Conservation (phyloP, 257 asterid species). For the Salvia splendens region DNA sequence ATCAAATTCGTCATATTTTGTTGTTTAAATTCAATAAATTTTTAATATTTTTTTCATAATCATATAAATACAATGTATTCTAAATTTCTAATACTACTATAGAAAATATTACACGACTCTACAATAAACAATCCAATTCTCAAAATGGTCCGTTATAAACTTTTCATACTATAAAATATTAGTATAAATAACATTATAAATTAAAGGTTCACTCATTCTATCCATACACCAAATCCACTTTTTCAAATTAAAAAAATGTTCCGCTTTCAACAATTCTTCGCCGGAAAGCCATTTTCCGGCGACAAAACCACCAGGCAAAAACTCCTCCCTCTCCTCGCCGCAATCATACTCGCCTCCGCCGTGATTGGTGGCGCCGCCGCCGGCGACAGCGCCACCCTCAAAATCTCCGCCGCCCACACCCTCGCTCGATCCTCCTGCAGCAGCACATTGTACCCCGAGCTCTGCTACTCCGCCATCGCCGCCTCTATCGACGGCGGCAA, state of each 20-base stretch:
- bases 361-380: constrained; percentile 29
- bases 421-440: constrained; percentile 47
- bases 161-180: too few relatives aligned
- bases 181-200: constrained; percentile 3
- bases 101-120: too few relatives aligned
- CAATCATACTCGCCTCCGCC: constrained; percentile 32
- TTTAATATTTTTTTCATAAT: too few relatives aligned
- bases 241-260: constrained; percentile 33
- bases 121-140: too few relatives aligned
- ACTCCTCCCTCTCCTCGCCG: constrained; percentile 36
- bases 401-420: constrained; percentile 45
- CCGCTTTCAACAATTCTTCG: constrained; percentile 24
- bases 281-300: constrained; percentile 41
- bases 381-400: constrained; percentile 4
- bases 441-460: constrained; percentile 57
- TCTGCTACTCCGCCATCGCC: constrained; percentile 59
- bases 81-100: too few relatives aligned
- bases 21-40: too few relatives aligned
- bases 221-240: background rate
- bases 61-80: too few relatives aligned
- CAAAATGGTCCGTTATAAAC: background rate
- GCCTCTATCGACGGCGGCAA: constrained; percentile 37
- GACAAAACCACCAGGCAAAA: constrained; percentile 25
- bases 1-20: too few relatives aligned
- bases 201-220: background rate